These are phyloP conservation scores for Fusarium circinatum DNA, from an alignment of 2,329 filamentous ascomycete genomes.

Conservation along the genomic window DNA sequence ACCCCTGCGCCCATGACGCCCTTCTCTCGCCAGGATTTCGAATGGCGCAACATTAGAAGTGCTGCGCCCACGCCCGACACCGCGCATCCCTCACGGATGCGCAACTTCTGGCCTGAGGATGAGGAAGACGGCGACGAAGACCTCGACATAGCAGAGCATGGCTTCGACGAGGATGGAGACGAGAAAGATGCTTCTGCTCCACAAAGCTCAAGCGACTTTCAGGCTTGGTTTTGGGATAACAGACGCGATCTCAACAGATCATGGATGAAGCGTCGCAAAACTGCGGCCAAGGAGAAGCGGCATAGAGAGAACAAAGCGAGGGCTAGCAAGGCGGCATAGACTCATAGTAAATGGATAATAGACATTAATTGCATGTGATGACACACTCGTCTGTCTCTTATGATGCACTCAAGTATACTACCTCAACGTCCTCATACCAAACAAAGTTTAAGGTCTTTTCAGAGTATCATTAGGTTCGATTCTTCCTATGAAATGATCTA, in stretches of 20 bases:
- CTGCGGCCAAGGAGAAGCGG: slow-evolving; percentile 72
- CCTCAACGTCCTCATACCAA: not conserved
- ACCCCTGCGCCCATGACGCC: slow-evolving; percentile 77
- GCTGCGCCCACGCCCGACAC: slow-evolving; percentile 96
- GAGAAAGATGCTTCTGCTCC: slow-evolving; percentile 36
- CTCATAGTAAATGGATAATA: slow-evolving; percentile 34
- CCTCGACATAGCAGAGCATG: slow-evolving; percentile 46
- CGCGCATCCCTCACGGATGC: slow-evolving; percentile 75
- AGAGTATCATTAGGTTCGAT: not conserved
- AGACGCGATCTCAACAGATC: slow-evolving; percentile 71
- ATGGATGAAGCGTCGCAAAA: slow-evolving; percentile 73
- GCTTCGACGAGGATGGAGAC: slow-evolving; percentile 43
- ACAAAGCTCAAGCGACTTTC: slow-evolving; percentile 62
- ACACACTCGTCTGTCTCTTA: not conserved
- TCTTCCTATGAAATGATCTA: not conserved
- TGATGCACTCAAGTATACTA: not conserved
- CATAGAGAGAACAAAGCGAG: slow-evolving; percentile 72
- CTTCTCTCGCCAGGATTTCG: slow-evolving; percentile 81
- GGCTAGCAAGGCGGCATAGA: slow-evolving; percentile 53
- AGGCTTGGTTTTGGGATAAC: slow-evolving; percentile 76
- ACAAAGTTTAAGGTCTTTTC: not conserved
- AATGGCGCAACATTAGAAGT: slow-evolving; percentile 79
- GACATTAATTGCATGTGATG: slow-evolving; percentile 12
- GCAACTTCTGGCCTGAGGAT: slow-evolving; percentile 65
- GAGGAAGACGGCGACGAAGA: slow-evolving; percentile 49